Evolutionary conservation across 2,329 filamentous ascomycete genomes (phyloP), one percentile per base, ranked within the genome.

Genomic region (Botrytis deweyae): DNA sequence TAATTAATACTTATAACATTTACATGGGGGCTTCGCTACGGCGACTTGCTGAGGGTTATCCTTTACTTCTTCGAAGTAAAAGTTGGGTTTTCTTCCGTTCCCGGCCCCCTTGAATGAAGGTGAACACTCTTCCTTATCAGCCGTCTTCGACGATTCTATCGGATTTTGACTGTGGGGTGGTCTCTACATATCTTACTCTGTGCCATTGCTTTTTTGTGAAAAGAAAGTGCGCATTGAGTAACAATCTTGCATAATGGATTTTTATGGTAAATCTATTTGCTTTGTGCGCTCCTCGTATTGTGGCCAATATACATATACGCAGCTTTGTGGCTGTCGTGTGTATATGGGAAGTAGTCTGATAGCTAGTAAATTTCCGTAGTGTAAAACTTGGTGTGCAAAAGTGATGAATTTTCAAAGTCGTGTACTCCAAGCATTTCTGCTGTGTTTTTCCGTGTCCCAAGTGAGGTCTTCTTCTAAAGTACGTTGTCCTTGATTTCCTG

Each of bases 101-200:
- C 83, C 83, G 83, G 82, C 81, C 78, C 79, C 80, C 78, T 82
- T 76, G 82, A 84, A 72, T 73, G 79, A 83, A 79, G 78, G 80
- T 78, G 78, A 82, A 80, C 79, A 79, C 81, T 83, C 82, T 84
- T 83, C 83, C 82, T 82, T 82, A 83, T 79, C 83, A 84, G 82
- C 81, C 78, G 80, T 78, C 79, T 76, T 79, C 79, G 80, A 76
- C 80, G 77, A 75, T 79, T 77, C 77, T 73, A 75, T 76, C 80
- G 82, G 82, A 80, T 74, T 80, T 83, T 80, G 81, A 83, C 82
- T 84, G 83, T 84, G 83, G 83, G 83, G 82, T 82, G 79, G 80
- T 82, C 80, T 79, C 82, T 83, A 84, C 81, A 83, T 75, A 73
- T 46, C 67, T 67, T 71, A 52, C n/a, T n/a, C 5, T 18, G 16